Conservation (phyloP, 2,329 filamentous ascomycete genomes). For the Colletotrichum horii region DNA sequence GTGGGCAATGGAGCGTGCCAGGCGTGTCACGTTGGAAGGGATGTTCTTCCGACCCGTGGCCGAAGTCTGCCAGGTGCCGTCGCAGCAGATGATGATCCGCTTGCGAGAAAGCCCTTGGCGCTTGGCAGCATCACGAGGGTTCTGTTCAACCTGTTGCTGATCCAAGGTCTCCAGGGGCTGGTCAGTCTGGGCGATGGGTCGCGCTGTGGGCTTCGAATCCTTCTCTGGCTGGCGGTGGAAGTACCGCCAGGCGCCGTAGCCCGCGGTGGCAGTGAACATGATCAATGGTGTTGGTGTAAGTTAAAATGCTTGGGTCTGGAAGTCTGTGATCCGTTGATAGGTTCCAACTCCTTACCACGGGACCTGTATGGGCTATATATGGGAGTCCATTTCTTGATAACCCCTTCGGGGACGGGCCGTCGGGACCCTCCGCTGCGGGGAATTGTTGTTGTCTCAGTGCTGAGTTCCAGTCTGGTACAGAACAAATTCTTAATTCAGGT, state of each 20-base stretch:
- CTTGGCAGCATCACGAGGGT: not conserved
- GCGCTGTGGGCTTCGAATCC: not conserved
- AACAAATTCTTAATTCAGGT: not conserved
- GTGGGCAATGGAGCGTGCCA: not conserved
- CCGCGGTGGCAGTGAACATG: too few relatives aligned
- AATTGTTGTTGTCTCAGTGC: not conserved
- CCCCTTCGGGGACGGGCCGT: not conserved
- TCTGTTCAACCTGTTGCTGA: not conserved
- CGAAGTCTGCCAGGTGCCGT: conserved; percentile 17
- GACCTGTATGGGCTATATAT: not conserved
- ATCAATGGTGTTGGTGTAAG: too few relatives aligned
- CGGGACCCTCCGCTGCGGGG: not conserved
- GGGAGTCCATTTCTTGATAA: rapidly evolving
- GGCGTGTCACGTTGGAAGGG: conserved; percentile 4
- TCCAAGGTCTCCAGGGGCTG: not conserved
- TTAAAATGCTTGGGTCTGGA: too few relatives aligned
- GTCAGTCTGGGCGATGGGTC: not conserved
- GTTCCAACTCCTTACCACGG: too few relatives aligned
- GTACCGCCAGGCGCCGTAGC: not conserved
- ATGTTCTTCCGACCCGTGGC: not conserved
- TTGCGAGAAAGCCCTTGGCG: not conserved
- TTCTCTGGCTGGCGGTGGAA: not conserved
- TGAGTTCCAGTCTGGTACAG: not conserved
- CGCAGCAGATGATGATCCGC: conserved; percentile 14
- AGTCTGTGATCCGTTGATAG: too few relatives aligned